These are phyloP conservation scores for Leccinellum rugosiceps DNA, from an alignment of 768 basidiomycete genomes.

Conservation along the genomic window DNA sequence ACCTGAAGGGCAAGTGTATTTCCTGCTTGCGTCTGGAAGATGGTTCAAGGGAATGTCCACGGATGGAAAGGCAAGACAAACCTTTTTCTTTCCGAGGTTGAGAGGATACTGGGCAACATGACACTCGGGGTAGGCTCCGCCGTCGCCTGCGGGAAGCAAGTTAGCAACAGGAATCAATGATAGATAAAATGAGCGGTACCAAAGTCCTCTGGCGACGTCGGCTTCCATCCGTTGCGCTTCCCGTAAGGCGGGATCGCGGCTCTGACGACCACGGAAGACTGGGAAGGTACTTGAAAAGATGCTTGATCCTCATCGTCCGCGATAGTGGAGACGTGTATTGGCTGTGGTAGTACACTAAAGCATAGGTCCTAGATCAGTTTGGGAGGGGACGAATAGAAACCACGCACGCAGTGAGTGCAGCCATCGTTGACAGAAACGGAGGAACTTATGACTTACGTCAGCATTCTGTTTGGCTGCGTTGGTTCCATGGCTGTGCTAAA, in stretches of 20 bases:
- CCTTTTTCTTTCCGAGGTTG: constrained; percentile 95
- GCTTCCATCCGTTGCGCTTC: constrained; percentile 82
- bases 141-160: constrained; percentile 53
- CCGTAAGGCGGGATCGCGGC: constrained; percentile 78
- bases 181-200: constrained; percentile 45
- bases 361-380: constrained; percentile 1
- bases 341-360: constrained; percentile 63
- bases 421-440: constrained; percentile 38
- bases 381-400: background rate
- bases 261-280: constrained; percentile 44
- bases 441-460: constrained; percentile 16
- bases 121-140: constrained; percentile 91
- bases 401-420: constrained; percentile 76
- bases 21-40: constrained; percentile 73
- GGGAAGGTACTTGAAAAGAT: constrained; percentile 30
- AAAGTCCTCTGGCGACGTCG: constrained; percentile 78
- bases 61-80: constrained; percentile 29
- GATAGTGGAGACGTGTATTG: constrained; percentile 48
- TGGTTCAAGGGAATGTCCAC: background rate
- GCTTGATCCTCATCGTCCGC: constrained; percentile 63
- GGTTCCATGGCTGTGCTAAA: constrained; percentile 23
- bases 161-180: background rate
- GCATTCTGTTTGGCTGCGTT: constrained; percentile 21
- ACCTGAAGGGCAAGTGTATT: constrained; percentile 97
- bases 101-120: constrained; percentile 97